Evolutionary conservation across 352 stramenopile genomes (phyloP).

Genomic region (Phytophthora aleatoria): DNA sequence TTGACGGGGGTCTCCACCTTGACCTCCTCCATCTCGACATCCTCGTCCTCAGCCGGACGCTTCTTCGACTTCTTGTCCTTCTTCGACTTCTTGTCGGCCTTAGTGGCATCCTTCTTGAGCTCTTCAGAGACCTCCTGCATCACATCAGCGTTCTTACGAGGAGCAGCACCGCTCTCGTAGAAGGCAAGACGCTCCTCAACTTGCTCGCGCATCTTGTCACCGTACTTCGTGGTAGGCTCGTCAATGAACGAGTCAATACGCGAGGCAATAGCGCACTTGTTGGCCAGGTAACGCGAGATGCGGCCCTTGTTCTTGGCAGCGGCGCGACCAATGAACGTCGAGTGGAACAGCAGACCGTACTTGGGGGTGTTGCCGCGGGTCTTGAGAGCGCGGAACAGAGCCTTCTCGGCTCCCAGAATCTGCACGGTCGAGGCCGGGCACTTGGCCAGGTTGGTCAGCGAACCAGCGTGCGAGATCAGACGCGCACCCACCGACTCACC

Average conservation of each 20-base stretch:
- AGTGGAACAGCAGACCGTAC: slow-evolving; percentile 99
- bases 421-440: slow-evolving; percentile 99
- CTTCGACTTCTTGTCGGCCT: slow-evolving; percentile 67
- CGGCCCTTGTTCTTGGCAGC: slow-evolving; percentile 99
- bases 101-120: slow-evolving; percentile 72
- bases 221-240: slow-evolving; percentile 95
- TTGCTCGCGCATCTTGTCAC: slow-evolving; percentile 98
- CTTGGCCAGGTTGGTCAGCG: slow-evolving; percentile 99
- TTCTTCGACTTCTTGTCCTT: slow-evolving; percentile 86
- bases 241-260: slow-evolving; percentile 99
- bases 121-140: slow-evolving; percentile 96
- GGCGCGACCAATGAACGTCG: slow-evolving; percentile 98
- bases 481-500: slow-evolving; percentile 98
- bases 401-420: slow-evolving; percentile 99
- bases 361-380: slow-evolving; percentile 99
- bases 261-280: slow-evolving; percentile 99
- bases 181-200: slow-evolving; percentile 99
- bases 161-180: slow-evolving; percentile 98
- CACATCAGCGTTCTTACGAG: slow-evolving; percentile 99
- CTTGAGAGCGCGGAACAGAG: slow-evolving; percentile 99
- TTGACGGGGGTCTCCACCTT: slow-evolving; percentile 70
- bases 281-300: slow-evolving; percentile 99
- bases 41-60: slow-evolving; percentile 67
- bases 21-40: slow-evolving; percentile 61
- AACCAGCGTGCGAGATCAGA: slow-evolving; percentile 99